Evolutionary conservation across 2,329 filamentous ascomycete genomes (phyloP).

Genomic region (Penicillium expansum): DNA sequence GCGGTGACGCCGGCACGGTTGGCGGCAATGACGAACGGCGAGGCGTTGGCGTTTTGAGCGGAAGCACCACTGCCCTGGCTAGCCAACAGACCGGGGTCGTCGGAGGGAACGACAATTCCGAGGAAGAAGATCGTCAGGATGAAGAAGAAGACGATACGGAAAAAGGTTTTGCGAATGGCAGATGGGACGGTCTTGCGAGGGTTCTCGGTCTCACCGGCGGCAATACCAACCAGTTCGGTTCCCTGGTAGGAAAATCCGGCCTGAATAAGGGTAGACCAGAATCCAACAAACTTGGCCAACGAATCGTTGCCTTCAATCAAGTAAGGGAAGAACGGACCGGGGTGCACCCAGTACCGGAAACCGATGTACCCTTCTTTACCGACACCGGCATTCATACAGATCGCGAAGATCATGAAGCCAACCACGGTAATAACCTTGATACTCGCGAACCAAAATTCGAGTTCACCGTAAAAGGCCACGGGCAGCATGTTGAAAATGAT

Average conservation of each 20-base stretch:
- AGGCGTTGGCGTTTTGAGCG: slow-evolving; percentile 29
- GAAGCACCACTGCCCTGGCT: slow-evolving; percentile 14
- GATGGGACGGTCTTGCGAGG: slow-evolving; percentile 68
- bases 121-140: slow-evolving; percentile 57
- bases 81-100: slow-evolving; percentile 54
- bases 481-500: slow-evolving; percentile 68
- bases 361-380: slow-evolving; percentile 69
- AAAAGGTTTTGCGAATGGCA: slow-evolving; percentile 72
- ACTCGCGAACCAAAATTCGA: slow-evolving; percentile 74
- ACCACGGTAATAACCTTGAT: slow-evolving; percentile 74
- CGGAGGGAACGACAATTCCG: slow-evolving; percentile 66
- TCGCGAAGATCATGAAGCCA: slow-evolving; percentile 73
- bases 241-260: slow-evolving; percentile 51
- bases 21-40: slow-evolving; percentile 44
- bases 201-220: slow-evolving; percentile 71
- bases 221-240: slow-evolving; percentile 71
- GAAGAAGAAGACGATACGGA: slow-evolving; percentile 64
- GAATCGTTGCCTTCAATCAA: slow-evolving; percentile 55
- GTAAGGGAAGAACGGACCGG: slow-evolving; percentile 66
- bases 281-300: slow-evolving; percentile 63
- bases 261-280: slow-evolving; percentile 51
- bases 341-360: slow-evolving; percentile 67
- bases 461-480: slow-evolving; percentile 69
- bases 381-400: slow-evolving; percentile 70
- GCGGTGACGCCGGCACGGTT: slow-evolving; percentile 34